Evolutionary conservation across 192 early-diverging fungal genomes (phyloP).

Genomic region (Podila epigama): DNA sequence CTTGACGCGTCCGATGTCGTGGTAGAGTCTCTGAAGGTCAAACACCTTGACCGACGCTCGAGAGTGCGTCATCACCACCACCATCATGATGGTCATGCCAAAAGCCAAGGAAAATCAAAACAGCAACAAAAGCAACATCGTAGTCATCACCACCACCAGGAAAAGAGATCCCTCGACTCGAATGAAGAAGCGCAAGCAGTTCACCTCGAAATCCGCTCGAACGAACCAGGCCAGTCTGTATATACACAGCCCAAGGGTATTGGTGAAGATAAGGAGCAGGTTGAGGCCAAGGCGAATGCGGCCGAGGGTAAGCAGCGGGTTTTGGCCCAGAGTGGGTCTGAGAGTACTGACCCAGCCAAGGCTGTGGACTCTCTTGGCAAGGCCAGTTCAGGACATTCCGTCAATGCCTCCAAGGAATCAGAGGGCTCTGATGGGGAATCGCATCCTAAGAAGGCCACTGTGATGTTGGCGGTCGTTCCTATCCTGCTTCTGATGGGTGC

Average conservation of each 20-base stretch:
- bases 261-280: not conserved
- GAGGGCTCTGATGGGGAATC: not conserved
- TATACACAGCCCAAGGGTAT: constrained; percentile 7
- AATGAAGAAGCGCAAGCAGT: not conserved
- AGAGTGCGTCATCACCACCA: constrained; percentile 28
- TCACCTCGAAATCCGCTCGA: not conserved
- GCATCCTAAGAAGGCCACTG: constrained; percentile 10
- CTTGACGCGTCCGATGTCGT: not conserved
- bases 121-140: not conserved
- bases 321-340: constrained; percentile 9
- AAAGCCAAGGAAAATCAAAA: no score
- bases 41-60: constrained; percentile 14
- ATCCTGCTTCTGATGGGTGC: constrained; percentile 37
- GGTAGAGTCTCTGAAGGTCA: not conserved
- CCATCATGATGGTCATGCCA: no score
- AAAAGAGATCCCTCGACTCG: not conserved
- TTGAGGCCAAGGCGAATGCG: not conserved
- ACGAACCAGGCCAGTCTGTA: constrained; percentile 1
- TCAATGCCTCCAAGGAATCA: not conserved
- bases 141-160: not conserved
- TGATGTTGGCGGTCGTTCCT: constrained; percentile 20
- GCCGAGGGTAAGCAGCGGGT: not conserved
- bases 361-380: constrained; percentile 8
- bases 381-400: constrained; percentile 18
- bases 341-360: not conserved